Evolutionary conservation across 805 yeast genomes (phyloP), one percentile per base, ranked within the genome.

Genomic region (Saccharomycopsis babjevae): DNA sequence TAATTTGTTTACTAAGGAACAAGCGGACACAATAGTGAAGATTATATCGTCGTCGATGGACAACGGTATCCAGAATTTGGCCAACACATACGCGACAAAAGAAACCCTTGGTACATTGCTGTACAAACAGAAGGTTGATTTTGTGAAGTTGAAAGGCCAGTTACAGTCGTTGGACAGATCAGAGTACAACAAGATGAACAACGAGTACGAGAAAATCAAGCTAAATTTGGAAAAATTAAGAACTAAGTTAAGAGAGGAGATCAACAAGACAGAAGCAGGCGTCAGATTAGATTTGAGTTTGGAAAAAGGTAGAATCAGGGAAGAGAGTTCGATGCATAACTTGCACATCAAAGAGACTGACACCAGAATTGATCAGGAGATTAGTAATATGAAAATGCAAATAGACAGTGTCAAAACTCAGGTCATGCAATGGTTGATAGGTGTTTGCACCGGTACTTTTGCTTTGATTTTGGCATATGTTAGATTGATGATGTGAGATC

Each of bases 361-460:
- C 70, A 89, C 97, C 3, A 79, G 97, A 65, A 92, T 94, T 59
- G 97, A 94, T 71, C 96, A 94, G 73, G 99, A 94, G 69, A 86
- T 94, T 32, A 86, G 93, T 46, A 93, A 94, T 70, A 89, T 94
- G 83, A 92, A 89, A 73, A 89, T 92, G 79, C 97, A 93, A 73
- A 91, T 94, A 66, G 97, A 94, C 69, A 84, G 89, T 54, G 97
- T 93, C 38, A 94, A 94, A 75, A 89, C 97, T 1, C 97, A 94
- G 72, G 97, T 94, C 57, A 83, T 91, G 85, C 99, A 94, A 74
- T 94, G 99, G 99, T 80, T 94, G 65, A 90, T 94, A 68, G 98
- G 98, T 78, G 97, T 94, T 20, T 89, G 96, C 70, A 92, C 98
- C 1, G 99, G 98, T 87, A 89, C 97, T 1, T 89, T 93, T 74